Evolutionary conservation across 2,329 filamentous ascomycete species (phyloP).

Genomic region (Epicoccum sorghinum): DNA sequence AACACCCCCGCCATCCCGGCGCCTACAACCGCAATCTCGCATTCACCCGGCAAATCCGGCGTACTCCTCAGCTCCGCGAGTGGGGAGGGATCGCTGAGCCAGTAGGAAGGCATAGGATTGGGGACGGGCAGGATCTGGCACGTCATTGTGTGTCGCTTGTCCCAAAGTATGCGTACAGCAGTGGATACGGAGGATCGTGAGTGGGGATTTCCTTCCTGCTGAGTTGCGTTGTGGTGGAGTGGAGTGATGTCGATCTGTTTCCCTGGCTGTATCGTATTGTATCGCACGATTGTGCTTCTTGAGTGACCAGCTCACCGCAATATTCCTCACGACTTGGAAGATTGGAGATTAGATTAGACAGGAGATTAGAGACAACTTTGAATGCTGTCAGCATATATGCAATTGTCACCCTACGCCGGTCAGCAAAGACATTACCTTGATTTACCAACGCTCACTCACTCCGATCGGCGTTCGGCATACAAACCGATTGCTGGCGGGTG

Average conservation of each 20-base stretch:
- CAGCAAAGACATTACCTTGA: background rate
- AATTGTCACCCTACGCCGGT: background rate
- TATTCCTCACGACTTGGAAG: no score
- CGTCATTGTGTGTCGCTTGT: background rate
- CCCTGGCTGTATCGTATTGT: no score
- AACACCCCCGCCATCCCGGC: slow-evolving; percentile 43
- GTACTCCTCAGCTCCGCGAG: slow-evolving; percentile 40
- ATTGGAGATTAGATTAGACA: no score
- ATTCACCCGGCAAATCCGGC: slow-evolving; percentile 28
- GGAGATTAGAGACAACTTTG: no score
- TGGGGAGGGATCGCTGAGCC: slow-evolving; percentile 41
- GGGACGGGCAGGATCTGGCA: slow-evolving; percentile 37
- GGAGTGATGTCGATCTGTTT: no score
- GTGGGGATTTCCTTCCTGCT: no score
- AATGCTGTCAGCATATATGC: no score
- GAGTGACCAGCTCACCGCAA: no score
- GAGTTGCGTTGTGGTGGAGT: no score
- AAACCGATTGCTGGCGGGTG: background rate
- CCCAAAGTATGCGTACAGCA: no score
- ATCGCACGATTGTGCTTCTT: no score
- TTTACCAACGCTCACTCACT: background rate
- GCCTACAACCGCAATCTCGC: slow-evolving; percentile 44
- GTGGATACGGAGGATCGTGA: no score
- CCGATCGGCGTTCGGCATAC: slow-evolving; percentile 16
- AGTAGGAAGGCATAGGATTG: slow-evolving; percentile 44